Evolutionary conservation across 1,284 basidiomycete genomes (phyloP), one percentile per base, ranked within the genome.

Genomic region (Puccinia triticina): DNA sequence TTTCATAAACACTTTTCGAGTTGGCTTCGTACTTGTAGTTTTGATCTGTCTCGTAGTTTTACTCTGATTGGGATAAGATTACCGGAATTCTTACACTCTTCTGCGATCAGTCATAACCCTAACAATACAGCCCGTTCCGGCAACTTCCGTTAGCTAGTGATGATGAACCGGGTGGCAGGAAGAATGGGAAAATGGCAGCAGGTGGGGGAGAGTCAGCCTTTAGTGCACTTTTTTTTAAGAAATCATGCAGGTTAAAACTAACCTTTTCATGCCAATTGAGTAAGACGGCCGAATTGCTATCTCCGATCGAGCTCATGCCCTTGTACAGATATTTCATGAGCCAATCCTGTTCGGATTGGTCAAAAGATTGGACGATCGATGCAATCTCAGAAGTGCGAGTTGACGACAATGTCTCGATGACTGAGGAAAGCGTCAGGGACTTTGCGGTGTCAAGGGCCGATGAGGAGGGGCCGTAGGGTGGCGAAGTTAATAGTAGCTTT

Each of bases 271-370:
- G 95, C 95, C 95, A 98, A 32, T 91, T 92, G 34, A 99, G 89
- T 74, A 99, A 88, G 29, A 98, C 95, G 84, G 94, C 95, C 64
- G 93, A 93, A 85, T 91, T 93, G 84, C 93, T 91, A 86, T 94
- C 94, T 69, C 91, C 93, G 16, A 92, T 91, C 89, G 91, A 90
- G 8, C 89, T 93, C 93, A 94, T 95, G 46, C 93, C 95, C 89
- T 99, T 99, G 91, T 99, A 99, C 34, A 99, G 89, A 86, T 97
- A 99, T 87, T 97, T 98, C 96, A 98, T 99, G 82, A 98, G 89
- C 50, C 92, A 93, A 86, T 98, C 96, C 85, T 97, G 94, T 84
- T 93, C 90, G 71, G 94, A 92, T 83, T 91, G 90, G 10, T 91
- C 90, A 59, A 98, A 90, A 0, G 90, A 87, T 86, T 92, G 93